Base-by-base conservation (phyloP, 352 stramenopile genomes). In the Plasmopara muralis region DNA sequence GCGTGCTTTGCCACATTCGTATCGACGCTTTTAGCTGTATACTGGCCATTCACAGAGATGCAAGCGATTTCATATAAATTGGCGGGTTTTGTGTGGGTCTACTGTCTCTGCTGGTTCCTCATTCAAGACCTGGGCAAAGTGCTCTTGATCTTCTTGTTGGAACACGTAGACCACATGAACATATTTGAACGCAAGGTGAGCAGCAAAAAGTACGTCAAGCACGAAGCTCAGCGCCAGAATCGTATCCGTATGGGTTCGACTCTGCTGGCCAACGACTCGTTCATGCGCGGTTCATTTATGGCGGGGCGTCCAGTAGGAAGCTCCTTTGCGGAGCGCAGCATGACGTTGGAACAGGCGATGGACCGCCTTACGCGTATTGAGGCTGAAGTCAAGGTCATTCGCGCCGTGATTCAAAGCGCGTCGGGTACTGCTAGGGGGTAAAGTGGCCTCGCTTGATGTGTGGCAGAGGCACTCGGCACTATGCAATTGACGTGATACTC, bases 1-100 rank as follows among this genome's bases (percentile, higher is more conserved):
- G 86, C 85, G 20, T 53, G 78, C 45, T 77, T 95, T 48, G 87
- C 89, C 5, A 87, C 86, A 2, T 43, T 75, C 33, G 57, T 89
- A 15, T 95, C 86, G 9, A 95, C 87, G 38, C 39, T 95, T 13
- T 53, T 97, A 13, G 60, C 87, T 25, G 72, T 94, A 53, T 85
- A 88, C 57, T 96, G 83, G 84, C 87, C 87, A 10, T 81, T 89
- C 41, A 75, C 64, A 4, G 68, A 83, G 33, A 89, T 93, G 55
- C 53, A 94, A 50, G 69, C 73, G 12, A 93, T 97, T 43, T 72
- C 79, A 47, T 50, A 77, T 25, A 74, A 85, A 44, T 73, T 95
- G 14, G 72, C 61, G 5, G 60, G 72, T 12, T 93, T 89, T 43
- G 74, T 97, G 2, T 98, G 89, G 92, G 56, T 91, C 31, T 98